Percentiles rank a stretch among this genome's conserved stretches.
Conservation (phyloP, 495 filamentous ascomycete species). For the Penicillium herquei region DNA sequence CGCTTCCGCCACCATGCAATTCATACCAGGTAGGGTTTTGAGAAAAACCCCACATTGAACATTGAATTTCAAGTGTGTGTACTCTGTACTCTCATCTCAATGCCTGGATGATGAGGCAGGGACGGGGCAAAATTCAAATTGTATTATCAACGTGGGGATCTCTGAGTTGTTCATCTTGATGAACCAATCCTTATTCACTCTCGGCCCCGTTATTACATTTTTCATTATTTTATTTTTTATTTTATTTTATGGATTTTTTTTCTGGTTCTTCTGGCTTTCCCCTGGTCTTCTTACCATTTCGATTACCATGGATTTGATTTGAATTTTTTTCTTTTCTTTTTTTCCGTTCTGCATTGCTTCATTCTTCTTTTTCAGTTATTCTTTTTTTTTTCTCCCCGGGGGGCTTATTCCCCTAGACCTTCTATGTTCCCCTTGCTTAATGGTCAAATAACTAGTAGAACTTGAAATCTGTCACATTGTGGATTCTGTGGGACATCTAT, state of each 20-base stretch:
- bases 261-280: background rate
- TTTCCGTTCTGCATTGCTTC: background rate
- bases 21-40: slow-evolving; percentile 12
- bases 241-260: background rate
- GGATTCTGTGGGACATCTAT: background rate
- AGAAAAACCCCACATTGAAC: slow-evolving; percentile 9
- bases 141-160: slow-evolving; percentile 22
- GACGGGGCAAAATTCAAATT: slow-evolving; percentile 8
- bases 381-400: too few relatives aligned
- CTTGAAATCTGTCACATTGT: background rate
- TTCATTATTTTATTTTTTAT: background rate
- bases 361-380: too few relatives aligned
- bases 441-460: background rate
- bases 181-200: slow-evolving; percentile 17
- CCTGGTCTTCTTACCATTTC: background rate
- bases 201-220: slow-evolving; percentile 2
- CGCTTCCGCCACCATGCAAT: slow-evolving; percentile 14
- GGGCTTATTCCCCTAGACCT: background rate
- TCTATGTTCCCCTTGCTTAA: slow-evolving; percentile 1
- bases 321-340: background rate
- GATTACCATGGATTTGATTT: background rate
- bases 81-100: background rate
- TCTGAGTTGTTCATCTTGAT: slow-evolving; percentile 35
- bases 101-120: slow-evolving; percentile 16
- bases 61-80: too few relatives aligned